These are phyloP conservation scores for Aquilaria yunnanensis DNA, from an alignment of 345 rosid genomes.

Conservation along the genomic window DNA sequence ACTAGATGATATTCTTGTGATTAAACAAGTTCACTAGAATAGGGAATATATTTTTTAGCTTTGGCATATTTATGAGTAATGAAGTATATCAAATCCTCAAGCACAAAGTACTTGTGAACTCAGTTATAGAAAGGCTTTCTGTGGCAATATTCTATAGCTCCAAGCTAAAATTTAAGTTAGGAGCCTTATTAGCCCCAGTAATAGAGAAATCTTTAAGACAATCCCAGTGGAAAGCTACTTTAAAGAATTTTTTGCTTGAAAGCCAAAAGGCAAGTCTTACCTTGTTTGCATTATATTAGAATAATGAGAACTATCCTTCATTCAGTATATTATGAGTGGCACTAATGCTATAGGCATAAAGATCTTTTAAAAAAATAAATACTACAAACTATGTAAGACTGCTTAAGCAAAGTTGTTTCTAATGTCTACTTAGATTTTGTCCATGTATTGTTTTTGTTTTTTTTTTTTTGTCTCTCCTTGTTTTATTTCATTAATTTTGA, in stretches of 20 bases:
- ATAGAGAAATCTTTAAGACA: conserved; percentile 2
- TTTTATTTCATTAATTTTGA: background rate
- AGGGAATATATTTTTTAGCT: background rate
- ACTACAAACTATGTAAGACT: background rate
- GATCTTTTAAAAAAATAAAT: conserved; percentile 2
- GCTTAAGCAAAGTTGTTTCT: too few relatives aligned
- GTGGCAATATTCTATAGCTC: conserved; percentile 19
- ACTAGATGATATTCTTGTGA: too few relatives aligned
- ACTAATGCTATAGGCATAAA: conserved; percentile 12
- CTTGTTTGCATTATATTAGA: conserved; percentile 18
- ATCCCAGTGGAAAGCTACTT: conserved; percentile 18
- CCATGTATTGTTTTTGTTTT: too few relatives aligned
- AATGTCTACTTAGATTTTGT: too few relatives aligned
- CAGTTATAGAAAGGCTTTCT: conserved; percentile 14
- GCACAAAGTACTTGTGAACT: conserved; percentile 20
- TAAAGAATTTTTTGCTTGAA: conserved; percentile 24
- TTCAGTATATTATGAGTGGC: background rate
- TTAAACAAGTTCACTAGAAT: too few relatives aligned
- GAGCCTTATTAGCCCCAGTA: conserved; percentile 11
- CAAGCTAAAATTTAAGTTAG: conserved; percentile 14
- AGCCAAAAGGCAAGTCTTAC: conserved; percentile 22
- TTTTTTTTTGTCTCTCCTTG: background rate
- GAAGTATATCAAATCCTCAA: conserved; percentile 22
- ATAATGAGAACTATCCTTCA: background rate
- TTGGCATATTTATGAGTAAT: conserved; percentile 12